A percentile compares a stretch with the other conserved stretches of the same genome.
These are phyloP conservation scores for Zygotorulaspora florentina DNA, from an alignment of 805 yeast genomes.

Conservation along the genomic window DNA sequence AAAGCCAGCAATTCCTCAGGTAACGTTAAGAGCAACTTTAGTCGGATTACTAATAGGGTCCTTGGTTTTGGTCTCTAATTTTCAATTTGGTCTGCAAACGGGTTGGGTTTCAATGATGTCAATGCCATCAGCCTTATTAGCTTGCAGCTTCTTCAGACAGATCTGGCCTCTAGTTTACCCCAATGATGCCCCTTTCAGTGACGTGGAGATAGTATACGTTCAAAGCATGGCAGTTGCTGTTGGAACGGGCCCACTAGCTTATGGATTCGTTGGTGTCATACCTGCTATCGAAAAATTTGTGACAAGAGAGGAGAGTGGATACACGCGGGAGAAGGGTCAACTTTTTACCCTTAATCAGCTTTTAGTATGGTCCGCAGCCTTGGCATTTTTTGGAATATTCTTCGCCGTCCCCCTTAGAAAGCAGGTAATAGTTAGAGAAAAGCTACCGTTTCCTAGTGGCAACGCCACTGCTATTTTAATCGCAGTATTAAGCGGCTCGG, in stretches of 20 bases:
- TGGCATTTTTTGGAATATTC: slow-evolving; percentile 93
- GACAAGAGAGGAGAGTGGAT: slow-evolving; percentile 72
- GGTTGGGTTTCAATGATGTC: slow-evolving; percentile 99
- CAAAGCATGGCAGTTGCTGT: slow-evolving; percentile 95
- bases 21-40: slow-evolving; percentile 66
- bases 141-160: slow-evolving; percentile 74
- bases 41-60: slow-evolving; percentile 86
- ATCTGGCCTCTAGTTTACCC: slow-evolving; percentile 35
- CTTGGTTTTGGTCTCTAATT: slow-evolving; percentile 78
- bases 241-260: slow-evolving; percentile 95
- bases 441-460: slow-evolving; percentile 90
- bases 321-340: slow-evolving; percentile 29
- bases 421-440: slow-evolving; percentile 84
- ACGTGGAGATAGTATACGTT: slow-evolving; percentile 89
- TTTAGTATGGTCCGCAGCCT: slow-evolving; percentile 76
- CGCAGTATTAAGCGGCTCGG: slow-evolving; percentile 76
- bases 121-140: slow-evolving; percentile 84
- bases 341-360: slow-evolving; percentile 48
- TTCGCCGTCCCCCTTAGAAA: slow-evolving; percentile 85
- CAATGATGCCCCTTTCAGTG: slow-evolving; percentile 53
- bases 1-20: slow-evolving; percentile 56
- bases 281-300: slow-evolving; percentile 93
- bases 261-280: slow-evolving; percentile 90
- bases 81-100: slow-evolving; percentile 94
- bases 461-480: slow-evolving; percentile 93